Conservation (phyloP, 2,329 filamentous ascomycete genomes). For the Myriosclerotinia curreyana region DNA sequence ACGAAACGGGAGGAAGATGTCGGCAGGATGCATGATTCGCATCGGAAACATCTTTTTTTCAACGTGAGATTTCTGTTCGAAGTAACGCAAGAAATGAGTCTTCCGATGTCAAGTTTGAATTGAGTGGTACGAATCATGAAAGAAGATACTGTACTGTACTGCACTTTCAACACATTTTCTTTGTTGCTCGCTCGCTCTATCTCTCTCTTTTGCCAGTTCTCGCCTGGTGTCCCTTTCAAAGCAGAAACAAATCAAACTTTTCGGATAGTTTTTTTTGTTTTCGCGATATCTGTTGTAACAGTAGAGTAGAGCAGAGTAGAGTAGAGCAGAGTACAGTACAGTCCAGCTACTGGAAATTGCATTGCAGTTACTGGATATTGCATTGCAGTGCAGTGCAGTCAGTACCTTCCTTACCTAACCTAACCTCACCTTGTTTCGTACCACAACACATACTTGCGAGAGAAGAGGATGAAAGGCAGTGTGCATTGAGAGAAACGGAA, state of each 20-base stretch:
- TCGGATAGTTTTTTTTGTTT: conserved; percentile 7
- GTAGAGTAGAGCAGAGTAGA: not conserved
- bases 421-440: not conserved
- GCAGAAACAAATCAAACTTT: not conserved
- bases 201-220: not conserved
- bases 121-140: conserved; percentile 9
- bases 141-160: not conserved
- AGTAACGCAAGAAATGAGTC: conserved; percentile 16
- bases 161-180: conserved; percentile 6
- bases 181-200: conserved; percentile 2
- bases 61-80: conserved; percentile 21
- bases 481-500: conserved; percentile 11
- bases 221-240: not conserved
- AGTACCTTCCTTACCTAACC: too few relatives aligned
- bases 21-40: conserved; percentile 29
- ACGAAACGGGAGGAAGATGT: conserved; percentile 28
- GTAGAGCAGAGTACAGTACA: not conserved
- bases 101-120: conserved; percentile 21
- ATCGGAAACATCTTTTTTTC: conserved; percentile 24
- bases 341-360: not conserved
- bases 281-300: conserved; percentile 8
- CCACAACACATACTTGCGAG: conserved; percentile 1
- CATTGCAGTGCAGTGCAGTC: not conserved
- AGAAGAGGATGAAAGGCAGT: conserved; percentile 3
- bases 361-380: not conserved